phyloP scores from a whole-genome alignment of 441 rosid species.

The Manihot esculenta region DNA sequence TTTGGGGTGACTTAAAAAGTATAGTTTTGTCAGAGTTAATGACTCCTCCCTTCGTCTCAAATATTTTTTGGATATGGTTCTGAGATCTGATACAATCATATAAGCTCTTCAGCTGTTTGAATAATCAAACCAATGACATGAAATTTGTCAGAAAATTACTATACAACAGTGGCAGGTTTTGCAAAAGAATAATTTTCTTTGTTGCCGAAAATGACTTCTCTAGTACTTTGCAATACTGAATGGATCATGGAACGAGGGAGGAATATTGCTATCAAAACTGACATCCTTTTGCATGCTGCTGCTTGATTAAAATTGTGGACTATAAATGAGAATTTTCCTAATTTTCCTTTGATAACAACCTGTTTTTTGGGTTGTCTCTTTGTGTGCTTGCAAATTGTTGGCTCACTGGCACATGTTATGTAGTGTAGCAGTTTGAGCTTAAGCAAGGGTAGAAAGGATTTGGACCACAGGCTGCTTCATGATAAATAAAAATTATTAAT shows the following conservation, averaged over 20 bases:
- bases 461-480: no score
- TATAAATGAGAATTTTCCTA: neutral
- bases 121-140: slow-evolving; percentile 7
- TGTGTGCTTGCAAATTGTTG: no score
- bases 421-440: no score
- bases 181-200: neutral
- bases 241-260: neutral
- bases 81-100: neutral
- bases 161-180: neutral
- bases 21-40: neutral
- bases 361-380: no score
- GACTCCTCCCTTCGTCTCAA: no score
- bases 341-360: no score
- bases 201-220: neutral
- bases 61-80: neutral
- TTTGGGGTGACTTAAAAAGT: neutral
- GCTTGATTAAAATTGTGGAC: neutral
- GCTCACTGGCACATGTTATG: no score
- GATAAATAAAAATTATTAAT: no score
- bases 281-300: neutral
- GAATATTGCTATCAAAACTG: neutral
- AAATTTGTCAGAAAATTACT: neutral
- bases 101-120: neutral
- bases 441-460: no score
- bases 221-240: neutral